phyloP scores from a whole-genome alignment of 139 green algal species.

The Volvox reticuliferus region DNA sequence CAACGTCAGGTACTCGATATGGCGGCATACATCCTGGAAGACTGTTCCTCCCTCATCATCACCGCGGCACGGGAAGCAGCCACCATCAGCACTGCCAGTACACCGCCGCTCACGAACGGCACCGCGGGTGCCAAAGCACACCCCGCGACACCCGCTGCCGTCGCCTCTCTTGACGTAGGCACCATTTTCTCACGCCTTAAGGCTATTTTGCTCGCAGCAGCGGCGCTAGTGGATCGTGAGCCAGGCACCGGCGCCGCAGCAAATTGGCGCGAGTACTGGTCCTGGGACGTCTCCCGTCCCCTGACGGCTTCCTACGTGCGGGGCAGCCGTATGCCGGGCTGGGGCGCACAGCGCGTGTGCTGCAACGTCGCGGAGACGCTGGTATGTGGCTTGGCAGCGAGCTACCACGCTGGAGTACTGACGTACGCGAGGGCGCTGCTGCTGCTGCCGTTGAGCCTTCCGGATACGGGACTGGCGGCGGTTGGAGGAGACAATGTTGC shows the following conservation, averaged over 20 bases:
- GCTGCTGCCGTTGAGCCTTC: slow-evolving; percentile 48
- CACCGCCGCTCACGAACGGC: neutral
- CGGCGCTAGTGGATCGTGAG: slow-evolving; percentile 21
- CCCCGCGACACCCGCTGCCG: neutral
- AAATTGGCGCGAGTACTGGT: slow-evolving; percentile 21
- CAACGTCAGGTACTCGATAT: slow-evolving; percentile 46
- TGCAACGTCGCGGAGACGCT: slow-evolving; percentile 51
- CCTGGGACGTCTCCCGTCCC: slow-evolving; percentile 45
- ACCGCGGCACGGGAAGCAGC: neutral
- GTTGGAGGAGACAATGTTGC: neutral
- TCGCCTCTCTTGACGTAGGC: neutral
- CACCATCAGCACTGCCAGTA: neutral
- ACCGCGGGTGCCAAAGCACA: neutral
- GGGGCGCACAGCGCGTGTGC: slow-evolving; percentile 52
- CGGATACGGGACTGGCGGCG: neutral
- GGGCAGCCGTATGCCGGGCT: neutral
- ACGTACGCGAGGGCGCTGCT: slow-evolving; percentile 44
- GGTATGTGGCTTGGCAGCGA: slow-evolving; percentile 22
- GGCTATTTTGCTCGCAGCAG: slow-evolving; percentile 41
- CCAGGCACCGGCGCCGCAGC: neutral
- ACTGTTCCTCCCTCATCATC: slow-evolving; percentile 36
- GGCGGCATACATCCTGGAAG: slow-evolving; percentile 49
- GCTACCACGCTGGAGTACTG: neutral
- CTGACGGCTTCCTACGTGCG: slow-evolving; percentile 25
- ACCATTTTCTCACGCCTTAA: slow-evolving; percentile 51